Percentiles rank a stretch among this genome's conserved stretches.
Conservation (phyloP, 2,329 filamentous ascomycete genomes). For the Byssochlamys sp. region DNA sequence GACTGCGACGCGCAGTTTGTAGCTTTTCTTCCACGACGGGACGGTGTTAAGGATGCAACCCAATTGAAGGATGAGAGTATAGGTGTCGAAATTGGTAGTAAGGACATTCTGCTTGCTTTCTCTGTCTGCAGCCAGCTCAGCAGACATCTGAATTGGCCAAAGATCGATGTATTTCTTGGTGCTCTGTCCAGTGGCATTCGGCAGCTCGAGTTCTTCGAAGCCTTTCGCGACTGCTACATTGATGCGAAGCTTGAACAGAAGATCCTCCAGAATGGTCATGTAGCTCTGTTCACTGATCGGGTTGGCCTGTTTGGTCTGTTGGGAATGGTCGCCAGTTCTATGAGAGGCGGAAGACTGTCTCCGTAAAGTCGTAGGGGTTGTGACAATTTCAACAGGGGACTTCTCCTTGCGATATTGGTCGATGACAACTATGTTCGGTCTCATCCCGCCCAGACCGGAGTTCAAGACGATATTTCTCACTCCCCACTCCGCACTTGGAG, state of each 20-base stretch:
- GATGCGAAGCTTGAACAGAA: conserved; percentile 65
- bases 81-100: conserved; percentile 86
- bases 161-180: conserved; percentile 73
- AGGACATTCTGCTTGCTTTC: conserved; percentile 56
- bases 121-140: conserved; percentile 60
- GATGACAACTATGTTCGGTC: conserved; percentile 76
- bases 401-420: conserved; percentile 59
- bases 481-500: conserved; percentile 74
- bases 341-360: conserved; percentile 10
- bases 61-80: conserved; percentile 74
- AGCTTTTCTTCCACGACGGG: conserved; percentile 66
- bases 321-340: conserved; percentile 31
- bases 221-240: conserved; percentile 79
- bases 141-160: conserved; percentile 91
- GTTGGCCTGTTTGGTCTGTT: conserved; percentile 57
- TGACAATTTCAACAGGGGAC: conserved; percentile 50
- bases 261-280: conserved; percentile 71
- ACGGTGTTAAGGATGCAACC: conserved; percentile 78
- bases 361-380: conserved; percentile 25
- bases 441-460: conserved; percentile 75
- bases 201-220: conserved; percentile 66
- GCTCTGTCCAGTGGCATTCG: conserved; percentile 48
- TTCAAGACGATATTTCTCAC: conserved; percentile 72
- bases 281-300: conserved; percentile 65
- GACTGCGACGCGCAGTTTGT: conserved; percentile 65